Evolutionary conservation across 345 rosid species (phyloP), one percentile per base, ranked within the genome.

Genomic region (Gossypium rotundifolium): DNA sequence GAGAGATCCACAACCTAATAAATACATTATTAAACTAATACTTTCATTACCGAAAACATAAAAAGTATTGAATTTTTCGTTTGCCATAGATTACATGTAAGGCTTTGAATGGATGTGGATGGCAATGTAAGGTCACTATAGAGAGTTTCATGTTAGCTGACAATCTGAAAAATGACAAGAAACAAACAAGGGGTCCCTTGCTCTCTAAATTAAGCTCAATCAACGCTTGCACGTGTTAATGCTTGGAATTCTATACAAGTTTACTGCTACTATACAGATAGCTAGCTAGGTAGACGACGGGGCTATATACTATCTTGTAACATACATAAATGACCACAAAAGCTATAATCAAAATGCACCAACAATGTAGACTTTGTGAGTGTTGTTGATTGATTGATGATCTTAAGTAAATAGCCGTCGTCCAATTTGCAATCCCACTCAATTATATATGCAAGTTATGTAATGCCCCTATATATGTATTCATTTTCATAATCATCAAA

Each of bases 371-470:
- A 64, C 6, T 33, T 33, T 10, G 51, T 65, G 12, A 42, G 27
- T n/a, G 7, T n/a, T n/a, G 16, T 59, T 59, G 63, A 60, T 60
- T 60, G 40, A 60, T 60, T 60, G 55, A 46, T 27, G 23, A 52
- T 52, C 10, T 52, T 29, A 29, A 17, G n/a, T n/a, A 2, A 70
- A 70, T 2, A 17, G 46, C 48, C 25, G 46, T 58, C 73, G 48
- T 53, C 45, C 73, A 29, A 53, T 29, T 53, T 53, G 73, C 62
- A 70, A 0, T 70, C 42, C 23, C n/a, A 9, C 54, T 66, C 71
- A 66, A 45, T 53, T 48, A 67, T 23, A 22, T 46, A 18, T 2
- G 23, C 20, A 53, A 48, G 17, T 5, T 45, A 45, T 45, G 16
- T 14, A 48, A 67, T 67, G 33, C 3, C 46, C 18, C 13, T 67